Conservation (phyloP, 2,329 filamentous ascomycete species). For the Pseudocercospora eumusae region DNA sequence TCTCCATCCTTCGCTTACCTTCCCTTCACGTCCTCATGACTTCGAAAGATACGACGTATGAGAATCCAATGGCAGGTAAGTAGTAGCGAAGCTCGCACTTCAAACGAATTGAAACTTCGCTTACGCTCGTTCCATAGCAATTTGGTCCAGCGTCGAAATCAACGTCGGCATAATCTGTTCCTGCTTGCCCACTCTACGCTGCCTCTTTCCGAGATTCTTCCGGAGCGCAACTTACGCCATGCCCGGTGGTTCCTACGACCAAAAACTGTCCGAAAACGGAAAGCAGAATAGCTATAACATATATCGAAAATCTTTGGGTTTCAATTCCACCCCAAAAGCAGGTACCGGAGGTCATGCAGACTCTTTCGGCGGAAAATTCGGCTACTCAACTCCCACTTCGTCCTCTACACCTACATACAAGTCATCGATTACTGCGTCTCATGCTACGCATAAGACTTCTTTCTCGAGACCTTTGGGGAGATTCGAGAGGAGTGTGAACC, state of each 20-base stretch:
- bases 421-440: background rate
- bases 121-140: slow-evolving; percentile 17
- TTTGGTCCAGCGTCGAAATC: slow-evolving; percentile 41
- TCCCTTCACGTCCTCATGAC: slow-evolving; percentile 32
- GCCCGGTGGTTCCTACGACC: background rate
- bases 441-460: background rate
- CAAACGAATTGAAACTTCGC: background rate
- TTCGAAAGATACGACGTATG: slow-evolving; percentile 34
- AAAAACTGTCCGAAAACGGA: background rate
- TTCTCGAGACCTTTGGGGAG: background rate
- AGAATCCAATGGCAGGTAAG: slow-evolving; percentile 32
- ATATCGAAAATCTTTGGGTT: background rate
- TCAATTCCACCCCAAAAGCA: background rate
- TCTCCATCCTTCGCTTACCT: slow-evolving; percentile 37
- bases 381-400: background rate
- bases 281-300: background rate
- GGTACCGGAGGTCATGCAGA: background rate
- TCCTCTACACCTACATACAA: background rate
- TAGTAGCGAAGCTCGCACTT: background rate
- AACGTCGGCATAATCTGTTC: slow-evolving; percentile 42
- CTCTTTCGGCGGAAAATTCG: slow-evolving; percentile 3
- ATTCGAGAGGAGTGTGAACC: background rate
- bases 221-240: slow-evolving; percentile 1
- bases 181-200: slow-evolving; percentile 41
- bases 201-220: slow-evolving; percentile 41